Base-by-base conservation (phyloP, 2,329 filamentous ascomycete species). In the Xylaria sp. region DNA sequence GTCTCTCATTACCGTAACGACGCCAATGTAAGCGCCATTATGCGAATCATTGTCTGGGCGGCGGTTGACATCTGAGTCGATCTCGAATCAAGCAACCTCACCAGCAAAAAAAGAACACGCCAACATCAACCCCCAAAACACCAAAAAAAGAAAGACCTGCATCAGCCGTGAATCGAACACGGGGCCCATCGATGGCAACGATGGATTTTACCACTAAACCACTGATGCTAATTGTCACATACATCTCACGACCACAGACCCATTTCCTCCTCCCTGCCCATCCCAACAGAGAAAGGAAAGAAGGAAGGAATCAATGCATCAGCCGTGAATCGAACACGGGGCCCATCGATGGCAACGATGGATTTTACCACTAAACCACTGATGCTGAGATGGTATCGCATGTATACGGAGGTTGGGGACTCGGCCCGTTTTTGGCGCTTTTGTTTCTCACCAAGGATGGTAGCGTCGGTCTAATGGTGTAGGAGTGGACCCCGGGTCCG, bases 351-450 rank as follows among this genome's bases (percentile, higher is more conserved):
- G 77, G 77, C 77, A 79, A 79, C 76, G 77, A 79, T 77, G 76
- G 75, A 79, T 79, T 78, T 77, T 79, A 79, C 77, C 77, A 78
- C 76, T 79, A 78, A 78, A 78, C 76, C 76, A 78, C 75, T 76
- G 70, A 59, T 59, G 53, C 57, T 50, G 48, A 30, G 13, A 11
- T 48, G 18, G 44, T 8, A 30, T 48, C 46, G 44, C 3, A 30
- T 23, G 16, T 16, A 11, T 7, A 30, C 23, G 23, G 16, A 23
- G 6, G 46, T 19, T 48, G 46, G 16, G 8, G 18, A 18, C 4
- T 48, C 13, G 46, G 3, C 2, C 8, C 46, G 16, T 48, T 48
- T 19, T 48, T 48, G 46, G 46, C 23, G 23, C 23, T 30, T 30
- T 30, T 30, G 23, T 30, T 30, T 30, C 23, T 30, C 23, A 30